Evolutionary conservation across 495 filamentous ascomycete genomes (phyloP), one percentile per base, ranked within the genome.

Genomic region (Bacidia rubella): DNA sequence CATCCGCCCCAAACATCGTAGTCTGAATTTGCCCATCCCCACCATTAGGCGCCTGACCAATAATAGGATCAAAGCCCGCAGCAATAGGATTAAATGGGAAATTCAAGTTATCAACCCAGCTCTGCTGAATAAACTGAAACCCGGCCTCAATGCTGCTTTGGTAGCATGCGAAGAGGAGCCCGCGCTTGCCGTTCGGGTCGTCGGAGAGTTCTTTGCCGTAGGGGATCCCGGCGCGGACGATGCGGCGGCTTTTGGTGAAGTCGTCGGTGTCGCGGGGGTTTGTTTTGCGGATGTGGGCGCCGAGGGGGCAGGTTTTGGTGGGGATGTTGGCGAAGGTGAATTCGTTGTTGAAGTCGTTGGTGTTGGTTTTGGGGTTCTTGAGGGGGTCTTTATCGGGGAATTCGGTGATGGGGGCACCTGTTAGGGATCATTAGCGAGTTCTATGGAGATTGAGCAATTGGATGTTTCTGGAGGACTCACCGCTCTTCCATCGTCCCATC

Each of bases 281-380:
- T 9, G 58, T 64, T 63, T 72, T 70, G 55, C 69, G 68, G 39
- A 66, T 65, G 47, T 72, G 69, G 11, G 69, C 68, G 9, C 65
- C 64, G 51, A 68, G 66, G 23, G 69, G 69, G 47, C 69, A 72
- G 9, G 47, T 53, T 49, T 70, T 60, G 11, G 54, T 55, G 2
- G 49, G 32, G 3, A 27, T 15, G 52, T 52, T 39, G 29, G 57
- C 60, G 35, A 54, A 47, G 17, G 51, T 52, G 25, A 35, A n/a
- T 19, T 27, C 17, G 48, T 45, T 54, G 48, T 27, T 22, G 47
- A 58, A 58, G 40, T 66, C 52, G 61, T 66, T 63, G 23, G 55
- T 59, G 42, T 53, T 60, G 24, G 55, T 48, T 17, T 56, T 17
- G 4, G 55, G 57, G 40, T 67, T 52, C 32, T 39, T 39, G 32